Evolutionary conservation across 225 moss, liverwort and hornwort genomes (phyloP).

Genomic region (Straminergon stramineum): DNA sequence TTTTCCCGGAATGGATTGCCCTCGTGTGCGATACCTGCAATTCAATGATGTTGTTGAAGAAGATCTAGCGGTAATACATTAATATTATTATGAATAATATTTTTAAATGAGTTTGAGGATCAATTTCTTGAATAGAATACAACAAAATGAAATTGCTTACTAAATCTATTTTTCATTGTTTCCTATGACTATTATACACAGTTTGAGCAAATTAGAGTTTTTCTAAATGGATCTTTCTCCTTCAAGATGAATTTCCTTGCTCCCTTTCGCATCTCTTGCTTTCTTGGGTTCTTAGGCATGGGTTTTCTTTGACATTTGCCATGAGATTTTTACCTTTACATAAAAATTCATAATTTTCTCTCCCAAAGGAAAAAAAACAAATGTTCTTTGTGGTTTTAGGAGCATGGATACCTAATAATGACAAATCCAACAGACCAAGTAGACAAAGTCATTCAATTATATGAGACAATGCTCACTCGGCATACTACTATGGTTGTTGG

Average conservation of each 20-base stretch:
- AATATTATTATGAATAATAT: too few species aligned
- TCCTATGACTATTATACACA: neutral
- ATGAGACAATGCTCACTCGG: slow-evolving; percentile 86
- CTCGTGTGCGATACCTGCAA: slow-evolving; percentile 68
- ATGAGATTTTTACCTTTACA: fast-evolving
- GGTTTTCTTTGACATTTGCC: neutral
- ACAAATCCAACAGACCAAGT: slow-evolving; percentile 70
- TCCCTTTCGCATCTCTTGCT: neutral
- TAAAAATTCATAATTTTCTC: neutral
- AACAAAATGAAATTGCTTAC: neutral
- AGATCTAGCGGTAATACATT: slow-evolving; percentile 37
- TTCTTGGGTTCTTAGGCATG: neutral
- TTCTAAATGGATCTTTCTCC: neutral
- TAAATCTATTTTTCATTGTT: neutral
- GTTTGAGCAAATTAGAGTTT: fast-evolving
- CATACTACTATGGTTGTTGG: slow-evolving; percentile 89
- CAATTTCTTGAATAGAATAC: neutral
- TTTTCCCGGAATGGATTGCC: slow-evolving; percentile 76
- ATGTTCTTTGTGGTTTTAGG: slow-evolving; percentile 4
- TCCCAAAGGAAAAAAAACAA: fast-evolving
- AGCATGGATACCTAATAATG: slow-evolving; percentile 65
- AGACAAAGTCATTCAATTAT: slow-evolving; percentile 82
- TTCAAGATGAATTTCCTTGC: neutral
- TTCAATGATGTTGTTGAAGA: slow-evolving; percentile 70
- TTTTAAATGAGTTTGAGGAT: too few species aligned